Base-by-base conservation (phyloP, 805 yeast species). In the Candida tallmaniae region DNA sequence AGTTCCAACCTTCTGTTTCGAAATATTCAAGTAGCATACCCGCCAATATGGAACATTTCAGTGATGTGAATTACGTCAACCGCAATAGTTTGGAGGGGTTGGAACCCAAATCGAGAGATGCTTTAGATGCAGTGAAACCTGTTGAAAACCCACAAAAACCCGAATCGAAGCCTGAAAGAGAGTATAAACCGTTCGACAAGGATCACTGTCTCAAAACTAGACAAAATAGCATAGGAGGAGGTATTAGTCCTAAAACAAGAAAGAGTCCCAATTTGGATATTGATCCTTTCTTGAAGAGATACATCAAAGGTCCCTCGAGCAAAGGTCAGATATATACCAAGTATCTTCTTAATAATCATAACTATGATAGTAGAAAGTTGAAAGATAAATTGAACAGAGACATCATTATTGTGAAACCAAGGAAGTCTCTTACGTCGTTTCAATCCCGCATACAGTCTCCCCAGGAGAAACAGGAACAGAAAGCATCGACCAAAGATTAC, bases 201-300 rank as follows among this genome's bases (percentile, higher is more conserved):
- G 23, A 22, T 22, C 23, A 22, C 23, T 9, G n/a, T n/a, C 11
- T 22, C 9, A 9, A 22, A 22, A 35, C 14, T 18, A 24, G 24
- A 36, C 31, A 22, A 24, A 34, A 30, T 31, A 31, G 27, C 31
- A 21, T 7, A 27, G 11, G 16, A n/a, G n/a, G n/a, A n/a, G n/a
- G n/a, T 12, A 6, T 28, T 31, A 13, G 35, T 24, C 24, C 39
- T 32, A 14, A 30, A 35, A 22, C 29, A 15, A 19, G 29, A 26
- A 11, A 32, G 29, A 17, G 4, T 9, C 11, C 31, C 6, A 29
- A 13, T 23, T 13, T n/a, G 21, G n/a, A 16, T 15, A 31, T 25
- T 5, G 46, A 42, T 23, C 40, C 41, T 3, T 42, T 42, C 22
- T 31, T 42, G 11, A 29, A 32, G 12, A 27, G 35, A 16, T 42